Evolutionary conservation across 257 asterid genomes (phyloP), one percentile per base, ranked within the genome.

Genomic region (Gardenia jasminoides): DNA sequence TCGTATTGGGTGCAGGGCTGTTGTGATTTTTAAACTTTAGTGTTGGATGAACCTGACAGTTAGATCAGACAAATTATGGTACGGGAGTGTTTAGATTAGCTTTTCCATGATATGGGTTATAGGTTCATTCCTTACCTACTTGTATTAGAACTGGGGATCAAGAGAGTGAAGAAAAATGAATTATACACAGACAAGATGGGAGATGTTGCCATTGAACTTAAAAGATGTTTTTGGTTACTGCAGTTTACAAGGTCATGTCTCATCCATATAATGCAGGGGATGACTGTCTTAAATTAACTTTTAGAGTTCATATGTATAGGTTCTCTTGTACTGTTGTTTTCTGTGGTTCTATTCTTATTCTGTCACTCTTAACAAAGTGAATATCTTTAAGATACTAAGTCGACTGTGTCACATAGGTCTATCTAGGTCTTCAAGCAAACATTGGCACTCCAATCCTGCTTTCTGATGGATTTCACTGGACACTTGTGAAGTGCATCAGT

Each of bases 401-500:
- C 39, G 3, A 36, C 39, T 36, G 39, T 36, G 39, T 36, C 39
- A 36, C 3, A 3, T 3, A 36, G 39, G 39, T 36, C 39, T 36
- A 36, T 36, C 39, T 36, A 36, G 39, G 39, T 36, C 39, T 36
- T 36, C 39, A 36, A 36, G 39, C 39, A 36, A 1, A 36, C 1
- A 36, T 36, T 36, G 39, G 39, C 39, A 36, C 39, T 3, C 3
- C 39, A 36, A 36, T 36, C 39, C 39, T 36, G 3, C 39, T 36
- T 36, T 77, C 89, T 58, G 93, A 90, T 82, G 95, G 91, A 75
- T 92, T 81, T 82, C 89, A 88, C 44, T 96, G 99, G 98, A 87
- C 89, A 62, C 91, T 93, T 83, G 88, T 96, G 83, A 90, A 92
- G 86, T 92, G 97, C 90, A 90, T 91, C 86, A 89, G 90, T 66